These are phyloP conservation scores for Camellia oleifera DNA, from an alignment of 179 eudicot species.

Conservation along the genomic window DNA sequence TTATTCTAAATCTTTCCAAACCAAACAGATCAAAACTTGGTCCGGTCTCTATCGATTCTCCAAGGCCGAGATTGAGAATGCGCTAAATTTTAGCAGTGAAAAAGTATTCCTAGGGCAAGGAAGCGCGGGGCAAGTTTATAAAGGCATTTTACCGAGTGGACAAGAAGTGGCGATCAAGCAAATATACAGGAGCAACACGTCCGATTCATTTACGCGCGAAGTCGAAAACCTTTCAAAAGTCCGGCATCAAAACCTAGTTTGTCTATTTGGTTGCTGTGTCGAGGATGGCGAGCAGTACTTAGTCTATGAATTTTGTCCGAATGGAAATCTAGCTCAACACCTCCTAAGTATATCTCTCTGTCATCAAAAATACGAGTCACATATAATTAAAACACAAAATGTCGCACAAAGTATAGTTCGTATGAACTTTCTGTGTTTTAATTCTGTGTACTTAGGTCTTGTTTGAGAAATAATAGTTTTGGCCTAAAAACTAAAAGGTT, in stretches of 20 bases:
- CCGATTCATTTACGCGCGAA: slow-evolving; percentile 38
- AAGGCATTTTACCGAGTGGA: slow-evolving; percentile 47
- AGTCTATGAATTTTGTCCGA: slow-evolving; percentile 41
- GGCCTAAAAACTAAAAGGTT: too few species aligned
- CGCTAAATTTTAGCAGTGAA: slow-evolving; percentile 29
- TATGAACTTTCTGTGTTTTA: too few species aligned
- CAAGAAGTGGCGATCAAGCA: slow-evolving; percentile 47
- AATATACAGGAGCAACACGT: slow-evolving; percentile 29
- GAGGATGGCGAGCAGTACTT: slow-evolving; percentile 42
- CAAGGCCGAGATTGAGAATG: slow-evolving; percentile 40
- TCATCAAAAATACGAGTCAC: too few species aligned
- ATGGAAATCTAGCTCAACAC: slow-evolving; percentile 43
- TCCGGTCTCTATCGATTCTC: slow-evolving; percentile 43
- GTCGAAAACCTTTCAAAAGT: slow-evolving; percentile 34
- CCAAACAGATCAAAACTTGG: slow-evolving; percentile 21
- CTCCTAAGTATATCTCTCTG: slow-evolving; percentile 30
- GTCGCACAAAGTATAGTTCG: too few species aligned
- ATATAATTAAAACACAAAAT: too few species aligned
- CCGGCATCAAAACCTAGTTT: slow-evolving; percentile 43
- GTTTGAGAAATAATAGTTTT: too few species aligned
- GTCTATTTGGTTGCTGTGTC: slow-evolving; percentile 41
- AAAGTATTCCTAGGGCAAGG: slow-evolving; percentile 36
- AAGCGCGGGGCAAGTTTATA: slow-evolving; percentile 41
- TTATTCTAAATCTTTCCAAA: slow-evolving; percentile 13
- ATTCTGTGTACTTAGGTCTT: too few species aligned